Evolutionary conservation across 352 stramenopile genomes (phyloP), one percentile per base, ranked within the genome.

Genomic region (Thalassiosira mediterranea): DNA sequence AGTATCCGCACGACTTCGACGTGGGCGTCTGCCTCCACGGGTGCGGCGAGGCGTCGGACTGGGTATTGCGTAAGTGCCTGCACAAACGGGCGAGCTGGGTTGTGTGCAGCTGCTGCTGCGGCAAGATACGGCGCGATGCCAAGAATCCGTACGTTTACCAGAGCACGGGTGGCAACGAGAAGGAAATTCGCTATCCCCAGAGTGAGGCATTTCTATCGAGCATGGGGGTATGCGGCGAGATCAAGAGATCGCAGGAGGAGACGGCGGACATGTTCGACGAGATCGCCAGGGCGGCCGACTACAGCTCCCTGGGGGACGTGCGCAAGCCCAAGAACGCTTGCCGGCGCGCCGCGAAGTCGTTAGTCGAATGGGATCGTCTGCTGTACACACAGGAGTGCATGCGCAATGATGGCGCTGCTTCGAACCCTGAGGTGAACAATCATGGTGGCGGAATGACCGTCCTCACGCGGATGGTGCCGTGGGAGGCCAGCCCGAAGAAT

Each of bases 41-140:
- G 5, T 90, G 83, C 53, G 83, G 83, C 4, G 83, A 90, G 58
- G 83, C 83, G 19, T 87, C 80, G 0, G 83, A 90, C 68, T 71
- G 79, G 8, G 58, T 77, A 2, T 53, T 90, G 7, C 72, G 81
- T 4, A 76, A 72, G 29, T 82, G 76, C 28, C 57, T 48, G 15
- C n/a, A 70, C 26, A 1, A 38, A 26, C 47, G 67, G 4, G 79
- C 79, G 3, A 70, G 64, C 15, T 73, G 81, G 3, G 67, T 88
- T 2, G 26, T 88, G 48, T 75, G 72, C 23, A 76, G 80, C 4
- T 90, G 83, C 52, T 90, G 83, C 62, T 83, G 87, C n/a, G 83
- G 83, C 44, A 90, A 90, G 62, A 38, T 88, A 19, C 70, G 69
- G 13, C 4, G 29, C 15, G 34, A 71, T 11, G 48, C 29, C 4